These are phyloP conservation scores for Dryadomyces sulphureus DNA, from an alignment of 2,329 filamentous ascomycete genomes.

Conservation along the genomic window DNA sequence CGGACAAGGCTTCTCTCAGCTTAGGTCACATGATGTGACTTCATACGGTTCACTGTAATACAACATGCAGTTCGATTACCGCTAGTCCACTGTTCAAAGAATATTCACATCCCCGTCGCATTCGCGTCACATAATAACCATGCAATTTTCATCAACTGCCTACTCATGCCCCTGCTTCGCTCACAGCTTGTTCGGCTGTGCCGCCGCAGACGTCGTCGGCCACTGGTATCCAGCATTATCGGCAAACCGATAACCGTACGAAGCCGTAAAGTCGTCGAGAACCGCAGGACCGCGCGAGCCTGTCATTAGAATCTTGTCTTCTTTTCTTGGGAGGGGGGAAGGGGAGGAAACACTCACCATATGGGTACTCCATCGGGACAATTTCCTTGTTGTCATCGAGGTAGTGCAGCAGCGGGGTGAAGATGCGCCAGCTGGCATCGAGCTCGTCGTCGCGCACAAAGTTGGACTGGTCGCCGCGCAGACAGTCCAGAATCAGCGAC, in stretches of 20 bases:
- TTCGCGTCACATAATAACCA: too few species aligned
- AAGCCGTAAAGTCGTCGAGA: conserved; percentile 93
- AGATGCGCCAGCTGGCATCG: conserved; percentile 96
- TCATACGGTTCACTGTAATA: too few species aligned
- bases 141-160: background rate
- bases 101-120: too few species aligned
- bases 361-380: conserved; percentile 98
- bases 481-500: conserved; percentile 87
- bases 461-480: conserved; percentile 99
- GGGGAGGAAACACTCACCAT: conserved; percentile 48
- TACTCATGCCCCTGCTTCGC: conserved; percentile 11
- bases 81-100: too few species aligned
- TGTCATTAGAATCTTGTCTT: conserved; percentile 21
- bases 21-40: background rate
- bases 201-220: conserved; percentile 64
- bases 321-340: too few species aligned
- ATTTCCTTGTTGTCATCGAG: conserved; percentile 99
- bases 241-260: conserved; percentile 97
- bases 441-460: conserved; percentile 95
- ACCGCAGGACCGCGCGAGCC: conserved; percentile 93
- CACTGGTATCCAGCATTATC: conserved; percentile 93
- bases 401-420: conserved; percentile 93
- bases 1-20: background rate
- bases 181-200: conserved; percentile 61
- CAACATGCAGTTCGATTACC: too few species aligned